Base-by-base conservation (phyloP, 2,329 filamentous ascomycete species). In the Fusarium marasasianum region DNA sequence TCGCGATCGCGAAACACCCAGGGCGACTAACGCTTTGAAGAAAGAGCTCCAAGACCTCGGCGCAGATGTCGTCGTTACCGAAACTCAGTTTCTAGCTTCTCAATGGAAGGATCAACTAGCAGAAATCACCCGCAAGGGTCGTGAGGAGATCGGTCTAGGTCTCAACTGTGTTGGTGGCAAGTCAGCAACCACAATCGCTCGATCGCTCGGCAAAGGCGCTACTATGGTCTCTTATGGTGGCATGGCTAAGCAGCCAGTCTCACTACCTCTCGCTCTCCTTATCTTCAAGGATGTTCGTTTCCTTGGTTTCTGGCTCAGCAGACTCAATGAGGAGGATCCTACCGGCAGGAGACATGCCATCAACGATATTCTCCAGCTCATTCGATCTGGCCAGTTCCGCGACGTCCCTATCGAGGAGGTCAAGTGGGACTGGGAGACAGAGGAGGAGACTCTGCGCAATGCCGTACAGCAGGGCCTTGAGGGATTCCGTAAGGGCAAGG, bases 121-220 rank as follows among this genome's bases (percentile, higher is more conserved):
- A 54, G 87, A 91, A 74, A 87, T 92, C 84, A 96, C 94, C 38
- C 89, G 91, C 63, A 89, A 90, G 26, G 93, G 92, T 10, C 88
- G 91, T 51, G 92, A 95, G 70, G 86, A 89, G 20, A 87, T 98
- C 62, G 89, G 91, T 47, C 86, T 99, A 4, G 96, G 91, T 0
- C 83, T 99, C 66, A 99, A 99, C 82, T 98, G 96, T 81, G 96
- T 99, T 0, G 96, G 96, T 43, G 96, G 96, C 10, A 94, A 95
- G 81, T 91, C 92, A 17, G 94, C 95, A 8, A 92, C 92, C 35
- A 89, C 91, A 3, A 86, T 99, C 79, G 92, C 95, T 11, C 94
- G 95, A 78, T 88, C 89, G 12, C 87, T 99, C 7, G 87, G 88
- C 10, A 85, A 90, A 1, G 89, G 90, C 29, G 93, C 90, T 4